These are phyloP conservation scores for Triglochin maritima DNA, from an alignment of 106 monocot genomes.

Conservation along the genomic window DNA sequence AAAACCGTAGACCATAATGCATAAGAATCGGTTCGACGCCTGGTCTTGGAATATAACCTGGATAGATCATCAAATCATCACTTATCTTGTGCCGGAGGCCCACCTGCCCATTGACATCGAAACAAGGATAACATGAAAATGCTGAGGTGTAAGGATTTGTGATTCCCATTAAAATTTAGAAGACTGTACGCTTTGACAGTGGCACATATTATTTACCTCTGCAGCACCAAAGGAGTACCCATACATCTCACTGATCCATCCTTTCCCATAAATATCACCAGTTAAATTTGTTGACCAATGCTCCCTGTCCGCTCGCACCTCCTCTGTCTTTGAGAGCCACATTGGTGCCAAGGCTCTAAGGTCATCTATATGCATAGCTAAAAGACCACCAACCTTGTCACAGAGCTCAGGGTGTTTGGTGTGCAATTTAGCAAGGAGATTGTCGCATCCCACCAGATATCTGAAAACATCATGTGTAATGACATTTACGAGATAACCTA, in stretches of 20 bases:
- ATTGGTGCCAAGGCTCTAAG: conserved; percentile 75
- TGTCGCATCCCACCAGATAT: conserved; percentile 89
- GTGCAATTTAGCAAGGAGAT: conserved; percentile 77
- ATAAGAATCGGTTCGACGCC: conserved; percentile 70
- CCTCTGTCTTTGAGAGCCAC: conserved; percentile 98
- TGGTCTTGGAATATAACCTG: conserved; percentile 73
- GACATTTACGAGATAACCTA: not conserved
- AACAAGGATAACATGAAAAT: not conserved
- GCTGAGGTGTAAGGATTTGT: too few species aligned
- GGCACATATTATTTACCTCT: conserved; percentile 33
- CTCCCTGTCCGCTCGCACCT: conserved; percentile 77
- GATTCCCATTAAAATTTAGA: too few species aligned
- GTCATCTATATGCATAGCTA: conserved; percentile 95
- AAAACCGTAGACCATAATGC: conserved; percentile 91
- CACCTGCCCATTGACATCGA: conserved; percentile 39
- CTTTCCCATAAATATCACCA: conserved; percentile 83
- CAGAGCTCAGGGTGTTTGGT: conserved; percentile 89
- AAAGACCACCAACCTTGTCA: conserved; percentile 95
- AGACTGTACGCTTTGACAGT: too few species aligned
- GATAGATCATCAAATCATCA: conserved; percentile 92
- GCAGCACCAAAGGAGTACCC: conserved; percentile 99
- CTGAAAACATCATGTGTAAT: conserved; percentile 18
- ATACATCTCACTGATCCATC: conserved; percentile 99
- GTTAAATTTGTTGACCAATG: conserved; percentile 96
- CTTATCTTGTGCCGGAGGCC: conserved; percentile 94